phyloP scores from a whole-genome alignment of 768 basidiomycete species.

The Strobilomyces confusus region DNA sequence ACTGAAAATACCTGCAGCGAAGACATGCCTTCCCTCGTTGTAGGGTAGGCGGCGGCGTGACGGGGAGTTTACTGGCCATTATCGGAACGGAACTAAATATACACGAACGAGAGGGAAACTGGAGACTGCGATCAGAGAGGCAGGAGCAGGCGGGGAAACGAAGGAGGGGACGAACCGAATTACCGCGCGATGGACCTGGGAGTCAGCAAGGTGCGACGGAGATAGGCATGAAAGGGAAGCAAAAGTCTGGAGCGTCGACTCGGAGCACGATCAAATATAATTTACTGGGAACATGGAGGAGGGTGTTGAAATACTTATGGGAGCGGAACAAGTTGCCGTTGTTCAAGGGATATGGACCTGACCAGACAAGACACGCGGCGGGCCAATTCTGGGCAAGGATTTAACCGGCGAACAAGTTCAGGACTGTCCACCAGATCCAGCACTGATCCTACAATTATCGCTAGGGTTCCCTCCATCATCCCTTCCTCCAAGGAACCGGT shows the following conservation, averaged over 20 bases:
- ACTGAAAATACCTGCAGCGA: conserved; percentile 56
- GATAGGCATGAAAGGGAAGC: conserved; percentile 28
- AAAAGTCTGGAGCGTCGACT: conserved; percentile 1
- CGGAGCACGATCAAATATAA: conserved; percentile 28
- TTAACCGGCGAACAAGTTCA: conserved; percentile 14
- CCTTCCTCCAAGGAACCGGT: conserved; percentile 14
- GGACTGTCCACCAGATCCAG: conserved; percentile 10
- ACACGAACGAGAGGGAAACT: conserved; percentile 26
- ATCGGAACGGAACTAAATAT: conserved; percentile 36
- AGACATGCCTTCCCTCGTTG: conserved; percentile 71
- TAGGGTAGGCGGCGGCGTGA: conserved; percentile 38
- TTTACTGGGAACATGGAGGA: conserved; percentile 27
- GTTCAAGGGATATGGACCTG: conserved; percentile 25
- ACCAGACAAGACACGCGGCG: conserved; percentile 27
- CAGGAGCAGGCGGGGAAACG: neutral
- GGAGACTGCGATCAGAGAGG: conserved; percentile 1
- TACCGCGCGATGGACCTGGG: conserved; percentile 1
- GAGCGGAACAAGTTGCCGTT: conserved; percentile 20
- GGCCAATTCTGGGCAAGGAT: conserved; percentile 22
- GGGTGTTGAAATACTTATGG: conserved; percentile 30
- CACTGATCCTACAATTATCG: conserved; percentile 10
- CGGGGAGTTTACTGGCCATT: conserved; percentile 32
- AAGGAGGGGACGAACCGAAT: conserved; percentile 5
- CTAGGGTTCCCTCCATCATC: conserved; percentile 2
- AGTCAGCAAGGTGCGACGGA: conserved; percentile 16